Evolutionary conservation across 306 rosid species (phyloP), one percentile per base, ranked within the genome.

Genomic region (Prunus armeniaca): DNA sequence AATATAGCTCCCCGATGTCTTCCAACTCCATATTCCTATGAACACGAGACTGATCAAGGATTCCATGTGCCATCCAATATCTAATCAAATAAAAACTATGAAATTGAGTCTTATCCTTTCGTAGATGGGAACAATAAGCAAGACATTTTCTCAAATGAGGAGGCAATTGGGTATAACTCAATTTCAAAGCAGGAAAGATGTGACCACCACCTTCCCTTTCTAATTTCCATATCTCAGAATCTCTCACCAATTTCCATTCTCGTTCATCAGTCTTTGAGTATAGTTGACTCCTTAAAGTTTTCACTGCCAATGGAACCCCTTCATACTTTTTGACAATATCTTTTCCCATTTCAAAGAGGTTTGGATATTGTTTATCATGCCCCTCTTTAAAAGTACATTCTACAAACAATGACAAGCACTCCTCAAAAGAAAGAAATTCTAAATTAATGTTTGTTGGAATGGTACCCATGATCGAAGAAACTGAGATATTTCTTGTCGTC

Each of bases 291-390:
- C 76, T 69, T 32, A 45, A 19, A 10, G 58, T 47, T 62, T 74
- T 73, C n/a, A 76, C 47, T 3, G 77, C 80, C 69, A 64, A 55
- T 64, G 77, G 84, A 81, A 66, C 81, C 52, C 80, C 55, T 6
- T 45, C 25, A 32, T 81, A 81, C 41, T 71, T 71, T 12, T 20
- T 9, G 2, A 61, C 77, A 17, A 73, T 73, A 9, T n/a, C 19
- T 24, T 65, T 1, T 20, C 67, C 67, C 18, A 50, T 50, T 50
- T 50, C 8, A 20, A 4, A 32, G 41, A 25, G 72, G 32, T 15
- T 25, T 32, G 22, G 41, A 17, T 3, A 11, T 1, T 25, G 24
- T 49, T 0, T 30, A 15, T 19, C 2, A 15, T n/a, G 50, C 18
- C 68, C 68, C 55, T 73, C 51, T 38, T 20, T 50, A 50, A 50